Conservation (phyloP, 106 monocot species). For the Apostasia shenzhenica region DNA sequence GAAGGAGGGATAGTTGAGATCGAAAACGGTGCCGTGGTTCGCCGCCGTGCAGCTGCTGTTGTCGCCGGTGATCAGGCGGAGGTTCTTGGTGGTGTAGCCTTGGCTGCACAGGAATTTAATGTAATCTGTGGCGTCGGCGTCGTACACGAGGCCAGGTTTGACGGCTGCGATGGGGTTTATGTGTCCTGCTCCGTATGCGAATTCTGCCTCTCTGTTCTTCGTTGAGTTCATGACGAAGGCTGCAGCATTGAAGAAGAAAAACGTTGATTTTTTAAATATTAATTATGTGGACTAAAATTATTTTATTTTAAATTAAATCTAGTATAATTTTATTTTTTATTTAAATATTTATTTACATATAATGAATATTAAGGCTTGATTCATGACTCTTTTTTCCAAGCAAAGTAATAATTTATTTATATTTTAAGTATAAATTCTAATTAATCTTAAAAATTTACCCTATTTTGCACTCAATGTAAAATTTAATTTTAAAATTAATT, state of each 20-base stretch:
- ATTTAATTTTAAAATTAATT: no score
- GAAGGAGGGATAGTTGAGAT: constrained; percentile 51
- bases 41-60: neutral
- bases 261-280: neutral
- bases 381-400: no score
- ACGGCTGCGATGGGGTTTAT: constrained; percentile 20
- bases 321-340: no score
- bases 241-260: neutral
- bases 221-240: constrained; percentile 9
- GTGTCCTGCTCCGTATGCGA: constrained; percentile 28
- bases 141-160: constrained; percentile 35
- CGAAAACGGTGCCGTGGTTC: neutral
- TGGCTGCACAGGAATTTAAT: constrained; percentile 15
- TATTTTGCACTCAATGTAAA: no score
- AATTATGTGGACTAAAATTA: neutral
- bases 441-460: no score
- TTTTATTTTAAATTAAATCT: no score
- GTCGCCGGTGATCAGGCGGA: constrained; percentile 19
- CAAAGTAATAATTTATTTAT: no score
- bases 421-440: no score
- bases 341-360: no score
- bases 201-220: constrained; percentile 5
- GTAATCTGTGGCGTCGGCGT: constrained; percentile 14
- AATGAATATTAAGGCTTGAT: no score
- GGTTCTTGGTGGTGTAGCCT: constrained; percentile 17